Base-by-base conservation (phyloP, 805 yeast species). In the Monosporozyma aquatica region DNA sequence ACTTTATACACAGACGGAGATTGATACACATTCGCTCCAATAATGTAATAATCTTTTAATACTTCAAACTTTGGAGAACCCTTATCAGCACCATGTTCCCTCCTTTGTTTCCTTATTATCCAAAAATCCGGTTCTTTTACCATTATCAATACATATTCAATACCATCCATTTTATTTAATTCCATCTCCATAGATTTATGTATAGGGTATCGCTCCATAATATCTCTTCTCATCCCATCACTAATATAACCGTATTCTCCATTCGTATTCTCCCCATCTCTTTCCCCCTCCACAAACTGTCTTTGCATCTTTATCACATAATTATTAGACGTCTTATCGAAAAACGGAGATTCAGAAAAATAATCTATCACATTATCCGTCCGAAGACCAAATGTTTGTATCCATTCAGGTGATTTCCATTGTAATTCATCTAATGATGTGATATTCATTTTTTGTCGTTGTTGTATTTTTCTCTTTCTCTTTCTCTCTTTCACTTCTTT, bases 381-480 rank as follows among this genome's bases (percentile, higher is more conserved):
- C 36, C 87, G 72, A 20, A 92, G 73, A 0, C 95, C 97, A 59
- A 79, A 80, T 41, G 80, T 75, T 58, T 87, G 95, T 49, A 92
- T 87, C 94, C 96, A 92, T 62, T 92, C 98, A 1, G 98, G 97
- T 3, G 92, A 82, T 50, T 89, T 77, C 98, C 98, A 92, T 61
- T 89, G 97, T 33, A 92, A 72, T 55, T 90, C 97, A 57, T 89
- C 97, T 22, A 89, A 68, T 6, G 59, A 59, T 4, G 61, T 49
- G 26, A 50, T 49, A 14, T 32, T 18, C 35, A 32, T 32, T 18
- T 2, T 32, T 6, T 28, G 18, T n/a, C n/a, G 25, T 9, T 23
- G 36, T 11, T 17, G 22, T 11, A 10, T 6, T 10, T 13, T 6
- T 10, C 25, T 23, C 25, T 23, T 23, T 15, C 6, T 15, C n/a